Evolutionary conservation across 345 rosid genomes (phyloP), one percentile per base, ranked within the genome.

Genomic region (Xanthoceras sorbifolium): DNA sequence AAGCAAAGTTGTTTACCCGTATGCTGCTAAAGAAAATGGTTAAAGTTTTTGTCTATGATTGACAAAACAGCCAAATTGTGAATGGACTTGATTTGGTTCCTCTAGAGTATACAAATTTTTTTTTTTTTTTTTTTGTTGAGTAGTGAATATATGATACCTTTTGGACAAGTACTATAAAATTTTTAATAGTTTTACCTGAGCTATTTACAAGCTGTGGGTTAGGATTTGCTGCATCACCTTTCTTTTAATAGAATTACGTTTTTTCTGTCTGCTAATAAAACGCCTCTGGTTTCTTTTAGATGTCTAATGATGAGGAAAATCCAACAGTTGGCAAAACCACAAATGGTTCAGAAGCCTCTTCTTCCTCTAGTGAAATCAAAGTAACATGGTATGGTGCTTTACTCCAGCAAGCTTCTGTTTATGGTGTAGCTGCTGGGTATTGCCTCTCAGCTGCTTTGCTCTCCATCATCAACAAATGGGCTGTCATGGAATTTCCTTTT

Each of bases 391-490:
- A 76, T 23, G 79, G 71, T 74, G 59, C 15, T 64, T 75, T 94
- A 34, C 86, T 87, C 34, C 88, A 82, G 76, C 91, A 89, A 72
- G 90, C 86, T 26, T 91, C 90, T 0, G 76, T 93, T 32, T 92
- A 92, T 75, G 98, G 99, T 23, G 67, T 96, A 32, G 98, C 97
- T 48, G 91, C 92, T 0, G 98, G 98, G 5, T 96, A 96, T 76
- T 93, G 99, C 78, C 76, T 93, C 76, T 93, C 99, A 23, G 98
- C 98, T n/a, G 90, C 97, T 55, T 84, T 96, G 72, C 97, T 93
- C 68, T 96, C 98, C 11, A 92, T 96, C 84, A 93, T 96, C 85
- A 93, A 96, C 86, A 96, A 96, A 85, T 96, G 97, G 98, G 98
- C 99, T 11, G 78, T 96, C 75, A 96, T 91, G 97, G 90, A 91